Conservation (phyloP, 2,329 filamentous ascomycete genomes). For the Alternaria consortialis region DNA sequence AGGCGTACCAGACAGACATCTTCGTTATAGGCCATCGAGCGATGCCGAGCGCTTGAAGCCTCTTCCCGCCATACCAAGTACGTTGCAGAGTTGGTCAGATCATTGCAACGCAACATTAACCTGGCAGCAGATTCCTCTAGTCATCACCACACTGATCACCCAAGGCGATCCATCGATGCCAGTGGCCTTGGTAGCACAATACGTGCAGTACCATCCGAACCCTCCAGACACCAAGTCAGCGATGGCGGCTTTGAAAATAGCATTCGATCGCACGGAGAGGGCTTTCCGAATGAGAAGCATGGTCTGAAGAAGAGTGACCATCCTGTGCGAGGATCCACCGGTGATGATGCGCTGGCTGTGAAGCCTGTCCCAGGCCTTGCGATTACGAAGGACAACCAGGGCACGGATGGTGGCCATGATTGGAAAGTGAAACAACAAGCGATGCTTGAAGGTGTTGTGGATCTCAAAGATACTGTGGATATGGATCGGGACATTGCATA, state of each 20-base stretch:
- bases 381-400: background rate
- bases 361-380: background rate
- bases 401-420: background rate
- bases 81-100: background rate
- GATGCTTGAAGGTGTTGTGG: constrained; percentile 42
- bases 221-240: constrained; percentile 10
- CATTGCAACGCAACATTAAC: background rate
- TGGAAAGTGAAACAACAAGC: constrained; percentile 17
- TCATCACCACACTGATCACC: background rate
- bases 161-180: background rate
- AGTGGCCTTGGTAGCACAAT: background rate
- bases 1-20: constrained; percentile 50
- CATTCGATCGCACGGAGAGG: constrained; percentile 13
- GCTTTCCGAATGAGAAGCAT: constrained; percentile 1
- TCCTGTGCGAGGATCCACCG: background rate
- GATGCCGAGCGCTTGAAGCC: constrained; percentile 10
- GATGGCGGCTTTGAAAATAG: constrained; percentile 21
- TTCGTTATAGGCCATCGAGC: constrained; percentile 23
- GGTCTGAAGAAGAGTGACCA: constrained; percentile 17
- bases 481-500: constrained; percentile 47
- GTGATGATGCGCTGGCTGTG: constrained; percentile 1
- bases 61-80: constrained; percentile 20
- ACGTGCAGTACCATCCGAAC: constrained; percentile 6
- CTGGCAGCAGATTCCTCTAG: constrained; percentile 8
- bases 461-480: constrained; percentile 52